These are phyloP conservation scores for Nannizzia gypsea DNA, from an alignment of 2,329 filamentous ascomycete genomes.

Conservation along the genomic window DNA sequence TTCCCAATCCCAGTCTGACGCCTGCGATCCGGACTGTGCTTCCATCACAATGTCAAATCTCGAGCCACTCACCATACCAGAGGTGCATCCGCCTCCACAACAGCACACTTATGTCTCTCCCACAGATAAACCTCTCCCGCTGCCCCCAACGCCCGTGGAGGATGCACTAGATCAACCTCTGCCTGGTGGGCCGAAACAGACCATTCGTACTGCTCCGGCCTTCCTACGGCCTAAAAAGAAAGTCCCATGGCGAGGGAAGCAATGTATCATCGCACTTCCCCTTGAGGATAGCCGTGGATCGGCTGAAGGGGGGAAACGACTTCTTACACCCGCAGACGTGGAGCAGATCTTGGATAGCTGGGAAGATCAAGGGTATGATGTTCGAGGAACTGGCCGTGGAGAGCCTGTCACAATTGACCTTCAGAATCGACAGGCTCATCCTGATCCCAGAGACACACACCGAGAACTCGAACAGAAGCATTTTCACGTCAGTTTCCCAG, in stretches of 20 bases:
- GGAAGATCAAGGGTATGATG: slow-evolving; percentile 34
- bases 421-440: slow-evolving; percentile 34
- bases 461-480: slow-evolving; percentile 25
- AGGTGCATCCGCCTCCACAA: neutral
- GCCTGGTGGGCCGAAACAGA: slow-evolving; percentile 12
- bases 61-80: slow-evolving; percentile 12
- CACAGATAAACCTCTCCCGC: slow-evolving; percentile 13
- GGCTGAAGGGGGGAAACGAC: slow-evolving; percentile 24
- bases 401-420: slow-evolving; percentile 16
- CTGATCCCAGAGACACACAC: slow-evolving; percentile 29
- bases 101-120: slow-evolving; percentile 7
- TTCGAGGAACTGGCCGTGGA: slow-evolving; percentile 30
- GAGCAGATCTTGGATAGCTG: slow-evolving; percentile 29
- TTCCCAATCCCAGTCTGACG: slow-evolving; percentile 15
- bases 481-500: slow-evolving; percentile 32
- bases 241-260: slow-evolving; percentile 63
- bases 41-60: slow-evolving; percentile 7
- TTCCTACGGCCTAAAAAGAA: slow-evolving; percentile 50
- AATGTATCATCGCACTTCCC: slow-evolving; percentile 59
- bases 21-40: neutral
- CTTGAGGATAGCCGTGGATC: slow-evolving; percentile 54
- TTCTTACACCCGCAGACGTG: slow-evolving; percentile 31
- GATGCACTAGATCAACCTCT: slow-evolving; percentile 7
- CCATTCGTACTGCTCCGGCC: slow-evolving; percentile 16
- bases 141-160: slow-evolving; percentile 6